Evolutionary conservation across 2,329 filamentous ascomycete species (phyloP).

Genomic region (Boeremia lycopersici): DNA sequence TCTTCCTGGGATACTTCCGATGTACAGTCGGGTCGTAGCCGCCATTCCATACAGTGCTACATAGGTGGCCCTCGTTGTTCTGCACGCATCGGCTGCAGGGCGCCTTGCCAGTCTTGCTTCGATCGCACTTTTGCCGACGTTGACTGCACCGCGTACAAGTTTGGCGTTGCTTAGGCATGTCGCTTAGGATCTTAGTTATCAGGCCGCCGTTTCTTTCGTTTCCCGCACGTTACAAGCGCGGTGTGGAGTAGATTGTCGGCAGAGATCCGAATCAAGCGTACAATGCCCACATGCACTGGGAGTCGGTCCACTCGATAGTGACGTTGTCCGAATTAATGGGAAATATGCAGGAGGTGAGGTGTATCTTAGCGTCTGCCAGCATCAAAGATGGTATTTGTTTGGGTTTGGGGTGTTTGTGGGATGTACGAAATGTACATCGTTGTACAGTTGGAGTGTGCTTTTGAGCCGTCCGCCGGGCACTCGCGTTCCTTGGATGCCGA

Average conservation of each 20-base stretch:
- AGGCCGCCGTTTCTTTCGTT: background rate
- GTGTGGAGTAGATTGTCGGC: background rate
- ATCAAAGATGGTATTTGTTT: no score
- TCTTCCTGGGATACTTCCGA: constrained; percentile 33
- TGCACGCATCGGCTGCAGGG: constrained; percentile 36
- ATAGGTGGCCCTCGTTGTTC: constrained; percentile 41
- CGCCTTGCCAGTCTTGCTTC: constrained; percentile 25
- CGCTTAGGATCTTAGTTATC: constrained; percentile 4
- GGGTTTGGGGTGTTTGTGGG: background rate
- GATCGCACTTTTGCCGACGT: constrained; percentile 42
- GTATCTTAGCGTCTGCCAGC: background rate
- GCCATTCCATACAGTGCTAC: constrained; percentile 40
- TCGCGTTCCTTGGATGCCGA: constrained; percentile 2
- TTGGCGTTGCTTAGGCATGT: constrained; percentile 41
- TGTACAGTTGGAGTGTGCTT: background rate
- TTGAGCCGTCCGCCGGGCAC: background rate
- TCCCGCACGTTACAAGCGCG: background rate
- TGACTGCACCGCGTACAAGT: constrained; percentile 42
- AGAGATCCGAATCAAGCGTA: background rate
- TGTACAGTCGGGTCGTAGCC: constrained; percentile 43
- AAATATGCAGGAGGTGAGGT: constrained; percentile 2
- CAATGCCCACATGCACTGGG: constrained; percentile 1
- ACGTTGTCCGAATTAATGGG: constrained; percentile 12
- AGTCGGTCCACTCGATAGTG: background rate
- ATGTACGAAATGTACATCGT: background rate